Evolutionary conservation across 2,329 filamentous ascomycete genomes (phyloP).

Genomic region (Rhexocercosporidium sp.): DNA sequence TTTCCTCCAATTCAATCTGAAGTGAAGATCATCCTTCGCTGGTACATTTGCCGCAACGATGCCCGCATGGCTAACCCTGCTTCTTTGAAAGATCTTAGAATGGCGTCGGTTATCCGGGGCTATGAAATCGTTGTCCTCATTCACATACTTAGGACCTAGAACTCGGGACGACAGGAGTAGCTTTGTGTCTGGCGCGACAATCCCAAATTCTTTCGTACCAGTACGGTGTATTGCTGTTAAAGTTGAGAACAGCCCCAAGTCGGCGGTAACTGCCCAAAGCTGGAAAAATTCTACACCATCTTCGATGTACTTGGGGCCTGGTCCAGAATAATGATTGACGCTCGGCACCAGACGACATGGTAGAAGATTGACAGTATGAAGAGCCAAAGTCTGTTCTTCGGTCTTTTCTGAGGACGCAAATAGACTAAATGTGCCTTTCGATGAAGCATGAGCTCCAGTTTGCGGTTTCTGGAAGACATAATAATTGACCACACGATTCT

Average conservation of each 20-base stretch:
- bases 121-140: conserved; percentile 36
- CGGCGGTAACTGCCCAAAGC: conserved; percentile 48
- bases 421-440: conserved; percentile 32
- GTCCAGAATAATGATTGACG: conserved; percentile 1
- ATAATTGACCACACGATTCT: conserved; percentile 34
- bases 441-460: conserved; percentile 11
- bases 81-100: not conserved
- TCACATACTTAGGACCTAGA: conserved; percentile 12
- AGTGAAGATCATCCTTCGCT: conserved; percentile 22
- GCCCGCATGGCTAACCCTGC: not conserved
- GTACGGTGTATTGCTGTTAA: conserved; percentile 38
- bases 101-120: conserved; percentile 32
- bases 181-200: conserved; percentile 23
- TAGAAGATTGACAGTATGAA: conserved; percentile 23
- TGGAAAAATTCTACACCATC: conserved; percentile 53
- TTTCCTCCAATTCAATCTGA: conserved; percentile 31
- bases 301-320: conserved; percentile 40
- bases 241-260: conserved; percentile 52
- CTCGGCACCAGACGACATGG: conserved; percentile 22
- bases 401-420: not conserved
- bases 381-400: not conserved
- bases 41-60: not conserved
- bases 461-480: conserved; percentile 34
- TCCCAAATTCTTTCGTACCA: not conserved
- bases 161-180: conserved; percentile 15